Base-by-base conservation (phyloP, 1,139 yeast species). In the Debaryomycetaceae sp. region DNA sequence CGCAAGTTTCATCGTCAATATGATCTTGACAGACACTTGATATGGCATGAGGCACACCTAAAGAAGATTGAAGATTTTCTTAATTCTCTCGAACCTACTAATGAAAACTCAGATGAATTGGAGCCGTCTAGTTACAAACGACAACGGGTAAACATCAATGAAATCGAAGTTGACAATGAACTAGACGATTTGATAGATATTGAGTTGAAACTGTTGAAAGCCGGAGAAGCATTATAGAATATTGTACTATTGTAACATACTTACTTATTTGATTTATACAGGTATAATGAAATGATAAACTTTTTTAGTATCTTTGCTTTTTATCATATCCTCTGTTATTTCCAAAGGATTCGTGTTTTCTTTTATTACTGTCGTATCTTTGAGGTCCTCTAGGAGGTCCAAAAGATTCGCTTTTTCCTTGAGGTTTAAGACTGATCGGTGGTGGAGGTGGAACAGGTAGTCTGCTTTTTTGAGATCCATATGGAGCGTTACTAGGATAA, bases 11-110 rank as follows among this genome's bases (percentile, higher is more conserved):
- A 67, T 15, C 61, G 73, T 42, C 68, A 70, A 0, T 68, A 70
- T 48, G 84, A 79, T 51, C 55, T 79, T 30, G 53, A 57, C 17
- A 64, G 84, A 35, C 87, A 81, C 53, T 48, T 80, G 37, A 59
- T 56, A 31, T 78, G 84, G 83, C 87, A 81, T 52, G 66, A 67
- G 8, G 59, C 60, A 17, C 67, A 69, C 30, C 49, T 64, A 42
- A 47, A 46, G 33, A 64, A 59, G 46, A 60, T 71, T 9, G 67
- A 66, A 40, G 45, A 45, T 7, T 70, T 61, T 40, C 57, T 72
- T 43, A 51, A 50, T 6, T 56, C 66, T 1, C 49, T 70, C 31
- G 60, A 59, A 16, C 32, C 32, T 13, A n/a, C 22, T 15, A 17
- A 28, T 5, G 17, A 15, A 9, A 30, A 11, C 6, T 9, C 36